A percentile compares a stretch with the other conserved stretches of the same genome.
These are phyloP conservation scores for Hanseniaspora lachancei DNA, from an alignment of 805 yeast genomes.

Conservation along the genomic window DNA sequence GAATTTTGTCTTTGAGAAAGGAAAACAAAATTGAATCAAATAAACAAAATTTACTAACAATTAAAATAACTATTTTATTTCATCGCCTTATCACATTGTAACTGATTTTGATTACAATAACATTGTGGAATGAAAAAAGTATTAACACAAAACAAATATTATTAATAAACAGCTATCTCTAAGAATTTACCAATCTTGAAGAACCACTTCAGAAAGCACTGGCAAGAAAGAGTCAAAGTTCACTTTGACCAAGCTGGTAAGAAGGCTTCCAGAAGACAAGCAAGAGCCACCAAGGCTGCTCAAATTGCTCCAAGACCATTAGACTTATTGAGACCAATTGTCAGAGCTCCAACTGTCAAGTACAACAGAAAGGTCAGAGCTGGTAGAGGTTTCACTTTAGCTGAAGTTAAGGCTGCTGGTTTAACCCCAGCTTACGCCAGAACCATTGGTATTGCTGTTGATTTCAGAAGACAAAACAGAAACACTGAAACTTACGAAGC, in stretches of 20 bases:
- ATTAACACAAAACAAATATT: background rate
- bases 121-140: background rate
- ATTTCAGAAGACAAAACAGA: constrained; percentile 99
- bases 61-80: background rate
- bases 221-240: constrained; percentile 99
- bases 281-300: constrained; percentile 91
- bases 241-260: constrained; percentile 99
- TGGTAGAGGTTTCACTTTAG: constrained; percentile 97
- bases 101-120: too few species aligned
- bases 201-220: constrained; percentile 99
- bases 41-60: constrained; percentile 1
- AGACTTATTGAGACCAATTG: constrained; percentile 92
- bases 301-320: constrained; percentile 94
- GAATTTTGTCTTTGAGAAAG: background rate
- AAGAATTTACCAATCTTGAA: constrained; percentile 97
- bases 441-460: constrained; percentile 97
- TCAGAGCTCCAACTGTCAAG: constrained; percentile 95
- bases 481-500: constrained; percentile 86
- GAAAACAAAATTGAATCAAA: background rate
- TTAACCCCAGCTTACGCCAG: constrained; percentile 88
- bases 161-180: constrained; percentile 62
- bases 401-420: constrained; percentile 97
- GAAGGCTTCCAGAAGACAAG: constrained; percentile 91
- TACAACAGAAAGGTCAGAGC: constrained; percentile 99
- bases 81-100: too few species aligned